Evolutionary conservation across 2,329 filamentous ascomycete species (phyloP).

Genomic region (Fonsecaea pedrosoi): DNA sequence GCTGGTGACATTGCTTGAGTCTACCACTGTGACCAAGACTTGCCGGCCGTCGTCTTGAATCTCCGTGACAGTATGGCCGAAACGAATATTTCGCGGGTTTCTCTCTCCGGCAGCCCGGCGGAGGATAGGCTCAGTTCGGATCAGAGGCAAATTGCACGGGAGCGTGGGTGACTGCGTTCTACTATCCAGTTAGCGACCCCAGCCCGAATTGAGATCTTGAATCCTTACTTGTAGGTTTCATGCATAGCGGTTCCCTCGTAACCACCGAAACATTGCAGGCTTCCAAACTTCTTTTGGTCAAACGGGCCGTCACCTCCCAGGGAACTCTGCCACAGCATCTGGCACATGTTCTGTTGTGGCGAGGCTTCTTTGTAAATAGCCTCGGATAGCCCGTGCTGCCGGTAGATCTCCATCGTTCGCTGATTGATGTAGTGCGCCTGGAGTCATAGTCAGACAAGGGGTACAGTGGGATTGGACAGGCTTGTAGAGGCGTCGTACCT

Average conservation of each 20-base stretch:
- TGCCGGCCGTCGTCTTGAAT: background rate
- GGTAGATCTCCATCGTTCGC: constrained; percentile 40
- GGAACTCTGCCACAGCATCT: constrained; percentile 44
- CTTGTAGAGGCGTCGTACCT: no score
- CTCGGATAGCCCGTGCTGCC: constrained; percentile 42
- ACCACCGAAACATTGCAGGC: no score
- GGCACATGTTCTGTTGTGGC: constrained; percentile 39
- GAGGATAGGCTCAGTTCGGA: constrained; percentile 43
- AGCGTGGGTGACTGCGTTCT: no score
- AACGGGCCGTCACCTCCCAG: constrained; percentile 39
- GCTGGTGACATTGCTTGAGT: constrained; percentile 32
- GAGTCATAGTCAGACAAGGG: no score
- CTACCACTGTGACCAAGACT: constrained; percentile 14
- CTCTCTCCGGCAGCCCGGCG: constrained; percentile 40
- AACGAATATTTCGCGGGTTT: constrained; percentile 41
- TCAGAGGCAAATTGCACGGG: constrained; percentile 8
- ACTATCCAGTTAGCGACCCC: no score
- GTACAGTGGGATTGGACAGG: no score
- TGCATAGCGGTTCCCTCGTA: no score
- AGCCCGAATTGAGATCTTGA: no score
- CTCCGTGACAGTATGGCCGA: constrained; percentile 2
- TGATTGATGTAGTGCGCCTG: constrained; percentile 44
- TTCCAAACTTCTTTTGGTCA: constrained; percentile 2
- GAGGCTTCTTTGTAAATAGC: constrained; percentile 38
- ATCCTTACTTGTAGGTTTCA: no score